Evolutionary conservation across 2,329 filamentous ascomycete species (phyloP).

Genomic region (Aureobasidium leucospermi): DNA sequence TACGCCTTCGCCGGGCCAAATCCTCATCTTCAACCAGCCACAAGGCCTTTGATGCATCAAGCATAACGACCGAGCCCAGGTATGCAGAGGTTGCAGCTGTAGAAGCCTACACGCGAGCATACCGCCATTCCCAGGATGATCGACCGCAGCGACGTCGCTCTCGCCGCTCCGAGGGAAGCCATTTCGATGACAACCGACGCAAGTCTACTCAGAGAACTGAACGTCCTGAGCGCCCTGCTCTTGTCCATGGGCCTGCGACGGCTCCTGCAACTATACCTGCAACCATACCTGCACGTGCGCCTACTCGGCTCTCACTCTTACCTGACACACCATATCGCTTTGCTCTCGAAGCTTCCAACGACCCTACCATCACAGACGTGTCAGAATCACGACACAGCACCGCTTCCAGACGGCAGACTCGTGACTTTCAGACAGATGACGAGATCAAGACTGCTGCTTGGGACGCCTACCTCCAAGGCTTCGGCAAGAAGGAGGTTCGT

Average conservation of each 20-base stretch:
- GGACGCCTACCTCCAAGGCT: conserved; percentile 34
- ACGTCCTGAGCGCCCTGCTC: neutral
- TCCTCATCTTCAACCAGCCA: conserved; percentile 26
- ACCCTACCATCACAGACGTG: neutral
- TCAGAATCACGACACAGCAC: neutral
- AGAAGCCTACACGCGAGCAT: conserved; percentile 52
- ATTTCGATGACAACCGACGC: conserved; percentile 23
- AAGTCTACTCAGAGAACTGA: conserved; percentile 1
- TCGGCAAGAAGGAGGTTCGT: conserved; percentile 34
- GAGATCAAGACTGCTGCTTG: conserved; percentile 26
- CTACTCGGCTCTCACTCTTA: neutral
- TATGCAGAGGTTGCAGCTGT: conserved; percentile 58
- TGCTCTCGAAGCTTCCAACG: conserved; percentile 1
- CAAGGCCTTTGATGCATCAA: conserved; percentile 39
- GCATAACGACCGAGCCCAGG: conserved; percentile 33
- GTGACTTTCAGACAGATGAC: conserved; percentile 22
- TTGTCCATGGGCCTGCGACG: neutral
- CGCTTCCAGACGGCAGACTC: conserved; percentile 13
- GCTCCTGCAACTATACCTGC: neutral
- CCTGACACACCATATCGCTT: conserved; percentile 3
- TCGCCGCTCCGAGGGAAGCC: conserved; percentile 26
- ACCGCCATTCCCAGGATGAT: conserved; percentile 16
- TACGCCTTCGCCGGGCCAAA: conserved; percentile 27
- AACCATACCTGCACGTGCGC: neutral
- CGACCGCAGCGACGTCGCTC: conserved; percentile 3